Percentiles rank a stretch among this genome's conserved stretches.
Conservation (phyloP, 139 green algal species). For the Spirogloea muscicola region DNA sequence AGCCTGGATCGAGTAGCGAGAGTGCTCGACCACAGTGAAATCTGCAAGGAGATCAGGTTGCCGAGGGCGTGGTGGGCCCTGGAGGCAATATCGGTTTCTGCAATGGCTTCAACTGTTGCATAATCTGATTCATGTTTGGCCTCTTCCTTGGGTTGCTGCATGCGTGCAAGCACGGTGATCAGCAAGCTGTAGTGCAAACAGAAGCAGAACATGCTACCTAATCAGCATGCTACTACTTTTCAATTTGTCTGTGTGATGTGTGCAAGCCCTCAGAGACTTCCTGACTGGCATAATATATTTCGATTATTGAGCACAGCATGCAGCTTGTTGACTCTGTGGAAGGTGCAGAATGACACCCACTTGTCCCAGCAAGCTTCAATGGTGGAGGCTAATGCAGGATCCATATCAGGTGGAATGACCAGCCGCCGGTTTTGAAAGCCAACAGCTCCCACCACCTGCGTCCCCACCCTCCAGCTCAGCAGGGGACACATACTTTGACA, state of each 20-base stretch:
- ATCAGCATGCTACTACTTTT: neutral
- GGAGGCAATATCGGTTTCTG: constrained; percentile 2
- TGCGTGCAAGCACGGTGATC: neutral
- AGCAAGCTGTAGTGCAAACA: neutral
- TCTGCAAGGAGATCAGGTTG: too few relatives aligned
- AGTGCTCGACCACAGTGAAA: too few relatives aligned
- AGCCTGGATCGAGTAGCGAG: too few relatives aligned
- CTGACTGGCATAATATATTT: too few relatives aligned
- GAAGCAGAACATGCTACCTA: neutral
- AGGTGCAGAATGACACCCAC: neutral
- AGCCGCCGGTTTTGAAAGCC: constrained; percentile 72
- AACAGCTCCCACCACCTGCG: constrained; percentile 81
- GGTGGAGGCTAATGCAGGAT: constrained; percentile 32
- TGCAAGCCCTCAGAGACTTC: neutral
- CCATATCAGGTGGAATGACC: constrained; percentile 62
- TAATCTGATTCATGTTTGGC: constrained; percentile 21
- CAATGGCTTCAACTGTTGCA: constrained; percentile 17
- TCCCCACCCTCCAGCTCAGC: neutral
- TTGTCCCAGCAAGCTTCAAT: constrained; percentile 44
- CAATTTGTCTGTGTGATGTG: neutral
- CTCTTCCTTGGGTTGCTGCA: constrained; percentile 25
- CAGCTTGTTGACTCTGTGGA: neutral
- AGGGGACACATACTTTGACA: neutral
- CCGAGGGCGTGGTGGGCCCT: too few relatives aligned
- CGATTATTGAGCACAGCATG: neutral